phyloP scores from a whole-genome alignment of 192 early-diverging fungal species.

The Podila verticillata region DNA sequence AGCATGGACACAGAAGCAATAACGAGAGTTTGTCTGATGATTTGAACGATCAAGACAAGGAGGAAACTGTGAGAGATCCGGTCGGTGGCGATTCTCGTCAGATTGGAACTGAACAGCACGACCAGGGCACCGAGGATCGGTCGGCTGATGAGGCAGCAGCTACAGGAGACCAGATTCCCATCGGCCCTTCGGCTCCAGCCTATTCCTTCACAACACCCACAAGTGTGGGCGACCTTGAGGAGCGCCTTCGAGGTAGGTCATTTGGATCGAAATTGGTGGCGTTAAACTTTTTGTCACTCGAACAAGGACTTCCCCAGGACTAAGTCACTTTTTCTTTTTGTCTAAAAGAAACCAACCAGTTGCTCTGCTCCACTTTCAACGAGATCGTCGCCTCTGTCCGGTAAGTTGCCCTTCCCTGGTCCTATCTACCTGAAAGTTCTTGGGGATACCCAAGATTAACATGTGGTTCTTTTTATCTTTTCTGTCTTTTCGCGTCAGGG shows the following conservation, averaged over 20 bases:
- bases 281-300: neutral
- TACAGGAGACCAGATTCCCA: neutral
- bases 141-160: too few relatives aligned
- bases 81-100: too few relatives aligned
- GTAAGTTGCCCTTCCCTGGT: neutral
- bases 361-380: neutral
- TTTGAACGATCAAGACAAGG: too few relatives aligned
- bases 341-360: neutral
- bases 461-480: neutral
- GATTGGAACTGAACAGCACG: too few relatives aligned
- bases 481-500: neutral
- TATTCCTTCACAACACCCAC: neutral
- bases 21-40: too few relatives aligned
- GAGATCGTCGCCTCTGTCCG: neutral
- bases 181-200: neutral
- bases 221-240: neutral
- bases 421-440: too few relatives aligned
- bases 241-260: neutral
- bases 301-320: neutral
- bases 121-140: too few relatives aligned
- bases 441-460: too few relatives aligned
- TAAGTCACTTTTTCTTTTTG: neutral
- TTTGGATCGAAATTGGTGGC: neutral
- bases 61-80: too few relatives aligned
- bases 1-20: too few relatives aligned